Conservation (phyloP, 495 filamentous ascomycete genomes). For the Evansstolkia leycettana region DNA sequence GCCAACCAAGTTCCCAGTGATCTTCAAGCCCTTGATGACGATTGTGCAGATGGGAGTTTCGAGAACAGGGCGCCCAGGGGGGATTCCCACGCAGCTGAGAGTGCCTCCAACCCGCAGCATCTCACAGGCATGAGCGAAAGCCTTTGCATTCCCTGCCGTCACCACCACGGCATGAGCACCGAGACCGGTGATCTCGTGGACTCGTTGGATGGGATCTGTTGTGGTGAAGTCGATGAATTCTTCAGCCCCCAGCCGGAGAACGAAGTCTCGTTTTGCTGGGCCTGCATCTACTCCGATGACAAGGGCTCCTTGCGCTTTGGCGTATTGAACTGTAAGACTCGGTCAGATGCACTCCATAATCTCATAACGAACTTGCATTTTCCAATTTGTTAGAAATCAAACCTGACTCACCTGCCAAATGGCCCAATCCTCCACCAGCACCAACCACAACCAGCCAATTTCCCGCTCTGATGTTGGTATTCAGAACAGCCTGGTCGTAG, state of each 20-base stretch:
- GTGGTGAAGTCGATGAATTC: conserved; percentile 34
- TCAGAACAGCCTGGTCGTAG: conserved; percentile 32
- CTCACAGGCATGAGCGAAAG: conserved; percentile 35
- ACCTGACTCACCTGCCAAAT: conserved; percentile 25
- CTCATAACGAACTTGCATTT: too few relatives aligned
- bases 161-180: conserved; percentile 33
- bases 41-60: conserved; percentile 34
- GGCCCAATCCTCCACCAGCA: conserved; percentile 38
- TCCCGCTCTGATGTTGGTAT: conserved; percentile 25
- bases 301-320: conserved; percentile 26
- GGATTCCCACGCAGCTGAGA: conserved; percentile 37
- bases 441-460: conserved; percentile 36
- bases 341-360: too few relatives aligned
- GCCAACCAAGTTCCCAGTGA: conserved; percentile 35
- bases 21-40: conserved; percentile 35
- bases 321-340: conserved; percentile 35
- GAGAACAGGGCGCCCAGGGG: conserved; percentile 27
- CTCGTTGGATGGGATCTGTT: conserved; percentile 21
- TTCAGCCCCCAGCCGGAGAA: conserved; percentile 27
- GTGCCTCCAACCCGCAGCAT: conserved; percentile 39
- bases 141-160: conserved; percentile 30
- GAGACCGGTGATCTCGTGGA: conserved; percentile 28
- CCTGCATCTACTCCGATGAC: conserved; percentile 36
- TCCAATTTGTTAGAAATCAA: not conserved
- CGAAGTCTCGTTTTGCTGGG: conserved; percentile 27